Evolutionary conservation across 2,329 filamentous ascomycete genomes (phyloP), one percentile per base, ranked within the genome.

Genomic region (Allantophomopsis cytisporea): DNA sequence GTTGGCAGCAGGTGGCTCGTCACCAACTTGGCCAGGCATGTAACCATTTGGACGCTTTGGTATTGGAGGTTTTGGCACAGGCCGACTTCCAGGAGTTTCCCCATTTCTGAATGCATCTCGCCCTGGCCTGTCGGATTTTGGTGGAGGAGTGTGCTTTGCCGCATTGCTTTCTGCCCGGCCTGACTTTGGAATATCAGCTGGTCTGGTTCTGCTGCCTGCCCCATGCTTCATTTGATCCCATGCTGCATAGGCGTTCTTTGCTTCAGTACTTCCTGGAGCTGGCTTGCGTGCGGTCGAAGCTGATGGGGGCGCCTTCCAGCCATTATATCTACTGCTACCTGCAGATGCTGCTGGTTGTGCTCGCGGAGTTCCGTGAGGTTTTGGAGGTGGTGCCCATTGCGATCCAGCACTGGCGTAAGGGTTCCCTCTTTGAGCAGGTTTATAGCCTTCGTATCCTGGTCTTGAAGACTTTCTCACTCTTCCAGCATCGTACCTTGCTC

Each of bases 401-500:
- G 52, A 45, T 17, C 51, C 50, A 38, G 48, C 48, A 41, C 45
- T 49, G 18, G 54, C 45, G 47, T 49, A 58, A 34, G 55, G 55
- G 41, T 58, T 58, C 30, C 55, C 55, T 47, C 50, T 44, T 35
- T 44, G 43, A 14, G 44, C 45, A 41, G 41, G 32, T 38, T 45
- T 50, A 15, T 41, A 35, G 36, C 42, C 39, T 23, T 35, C 39
- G 38, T 44, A 51, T 33, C 34, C 39, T n/a, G 32, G 34, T 2
- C 17, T 37, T 20, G 21, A 31, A 8, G 36, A 35, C 12, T 31
- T 36, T 39, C 46, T 46, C 8, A 37, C 40, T 39, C 54, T 46
- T 20, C 47, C 48, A 8, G 46, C 39, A 48, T 58, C 56, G 39
- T 58, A 58, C 43, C 47, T 58, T 7, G 51, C 47, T 37, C 50